Evolutionary conservation across 768 basidiomycete species (phyloP).

Genomic region (Mycena rebaudengoi): DNA sequence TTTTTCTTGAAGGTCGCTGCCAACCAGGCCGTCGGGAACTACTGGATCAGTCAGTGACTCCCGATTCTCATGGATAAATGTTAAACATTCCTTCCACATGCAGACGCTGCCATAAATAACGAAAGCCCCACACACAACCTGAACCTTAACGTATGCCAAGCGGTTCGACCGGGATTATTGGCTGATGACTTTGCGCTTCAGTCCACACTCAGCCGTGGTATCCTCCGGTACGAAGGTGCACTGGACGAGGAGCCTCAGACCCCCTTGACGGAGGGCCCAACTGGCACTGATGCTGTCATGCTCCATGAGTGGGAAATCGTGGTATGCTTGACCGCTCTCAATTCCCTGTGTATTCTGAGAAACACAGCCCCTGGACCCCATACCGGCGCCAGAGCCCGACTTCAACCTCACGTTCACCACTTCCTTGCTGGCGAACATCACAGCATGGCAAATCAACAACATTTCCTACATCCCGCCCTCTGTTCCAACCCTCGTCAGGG

Average conservation of each 20-base stretch:
- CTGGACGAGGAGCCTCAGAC: slow-evolving; percentile 42
- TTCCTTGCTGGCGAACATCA: slow-evolving; percentile 34
- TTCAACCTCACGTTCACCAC: slow-evolving; percentile 32
- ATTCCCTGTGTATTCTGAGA: neutral
- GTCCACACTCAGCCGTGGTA: slow-evolving; percentile 37
- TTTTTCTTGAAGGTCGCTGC: slow-evolving; percentile 40
- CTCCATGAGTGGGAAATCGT: slow-evolving; percentile 21
- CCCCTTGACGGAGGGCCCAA: slow-evolving; percentile 31
- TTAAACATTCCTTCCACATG: neutral
- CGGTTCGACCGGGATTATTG: neutral
- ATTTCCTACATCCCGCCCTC: slow-evolving; percentile 25
- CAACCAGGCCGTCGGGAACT: slow-evolving; percentile 56
- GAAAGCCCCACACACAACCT: slow-evolving; percentile 39
- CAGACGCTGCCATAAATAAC: slow-evolving; percentile 31
- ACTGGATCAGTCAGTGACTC: slow-evolving; percentile 52
- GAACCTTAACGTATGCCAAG: slow-evolving; percentile 27
- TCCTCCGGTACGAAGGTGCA: slow-evolving; percentile 49
- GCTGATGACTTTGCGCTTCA: neutral
- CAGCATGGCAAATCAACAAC: slow-evolving; percentile 44
- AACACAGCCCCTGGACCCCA: slow-evolving; percentile 17
- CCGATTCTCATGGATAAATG: neutral
- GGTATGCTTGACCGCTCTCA: slow-evolving; percentile 15
- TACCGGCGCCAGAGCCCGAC: slow-evolving; percentile 24
- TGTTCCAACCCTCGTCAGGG: slow-evolving; percentile 36
- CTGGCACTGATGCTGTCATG: neutral